phyloP scores from a whole-genome alignment of 176 grass and related monocot genomes.

The Hsuehochloa calcarea region DNA sequence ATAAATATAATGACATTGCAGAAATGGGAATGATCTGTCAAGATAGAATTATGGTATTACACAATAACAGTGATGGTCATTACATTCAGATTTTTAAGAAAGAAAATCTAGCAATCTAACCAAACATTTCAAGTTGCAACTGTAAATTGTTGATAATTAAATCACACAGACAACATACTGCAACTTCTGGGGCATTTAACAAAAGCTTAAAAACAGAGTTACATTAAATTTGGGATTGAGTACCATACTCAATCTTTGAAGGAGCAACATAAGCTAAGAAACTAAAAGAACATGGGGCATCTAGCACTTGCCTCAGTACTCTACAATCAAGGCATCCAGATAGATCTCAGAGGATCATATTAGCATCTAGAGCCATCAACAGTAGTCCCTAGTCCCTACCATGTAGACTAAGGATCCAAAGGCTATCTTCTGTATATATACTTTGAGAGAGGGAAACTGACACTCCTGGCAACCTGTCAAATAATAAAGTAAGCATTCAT shows the following conservation, averaged over 20 bases:
- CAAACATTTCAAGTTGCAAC: background rate
- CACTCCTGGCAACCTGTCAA: conserved; percentile 84
- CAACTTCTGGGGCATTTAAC: background rate
- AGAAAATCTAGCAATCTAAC: background rate
- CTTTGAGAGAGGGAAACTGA: conserved; percentile 84
- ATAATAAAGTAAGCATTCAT: conserved; percentile 36
- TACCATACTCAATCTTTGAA: conserved; percentile 5
- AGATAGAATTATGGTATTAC: conserved; percentile 3
- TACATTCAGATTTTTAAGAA: conserved; percentile 23
- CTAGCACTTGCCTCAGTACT: background rate
- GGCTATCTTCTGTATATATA: conserved; percentile 95
- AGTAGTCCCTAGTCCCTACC: conserved; percentile 10
- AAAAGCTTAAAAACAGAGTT: conserved; percentile 3
- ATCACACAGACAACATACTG: background rate
- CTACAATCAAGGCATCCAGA: conserved; percentile 21
- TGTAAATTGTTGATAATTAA: background rate
- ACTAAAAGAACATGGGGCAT: background rate
- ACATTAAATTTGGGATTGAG: conserved; percentile 12
- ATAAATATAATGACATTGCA: background rate
- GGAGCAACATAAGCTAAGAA: background rate
- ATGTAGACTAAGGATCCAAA: conserved; percentile 20
- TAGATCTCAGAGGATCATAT: conserved; percentile 25
- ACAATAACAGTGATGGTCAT: background rate
- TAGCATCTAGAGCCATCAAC: conserved; percentile 25
- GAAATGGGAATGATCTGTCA: background rate